Evolutionary conservation across 1,284 basidiomycete genomes (phyloP), one percentile per base, ranked within the genome.

Genomic region (Ustilago crameri): DNA sequence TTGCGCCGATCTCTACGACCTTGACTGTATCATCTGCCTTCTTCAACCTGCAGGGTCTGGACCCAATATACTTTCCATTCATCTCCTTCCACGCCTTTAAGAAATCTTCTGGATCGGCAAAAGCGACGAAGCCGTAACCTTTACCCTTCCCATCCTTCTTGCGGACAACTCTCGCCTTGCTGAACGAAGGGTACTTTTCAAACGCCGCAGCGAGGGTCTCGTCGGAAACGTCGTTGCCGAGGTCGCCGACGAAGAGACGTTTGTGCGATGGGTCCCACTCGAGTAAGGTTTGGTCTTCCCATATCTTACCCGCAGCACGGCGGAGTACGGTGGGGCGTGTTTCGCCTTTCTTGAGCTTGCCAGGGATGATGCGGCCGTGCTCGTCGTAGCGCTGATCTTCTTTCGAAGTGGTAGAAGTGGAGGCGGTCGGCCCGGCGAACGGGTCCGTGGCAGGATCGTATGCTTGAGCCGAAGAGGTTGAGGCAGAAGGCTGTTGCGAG

Each of bases 231-330:
- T 98, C 96, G 82, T 98, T 98, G 79, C 95, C 97, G 40, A 98
- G 87, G 84, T 99, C 95, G 48, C 96, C 96, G 22, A 99, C 93
- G 80, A 99, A 99, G 44, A 99, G 86, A 27, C 96, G 90, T 86
- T 96, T 98, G 93, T 97, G 98, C 14, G 91, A 93, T 45, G 96
- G 91, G 85, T 95, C 96, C 96, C 96, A 99, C 71, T 98, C 96
- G 17, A 98, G 85, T 51, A 99, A 86, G 2, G 93, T 96, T 84
- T 93, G 92, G 84, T 99, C 96, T 84, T 99, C 96, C 94, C 95
- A 99, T 15, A 93, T 89, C 84, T 94, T 93, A 20, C 96, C 96
- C 47, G 88, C 94, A 0, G 93, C 95, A 83, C 96, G 96, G 35
- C 96, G 88, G 51, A 99, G 85, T 10, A 99, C 96, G 3, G 96